phyloP scores from a whole-genome alignment of 164 flowering plant species.

The Echeveria elegans region DNA sequence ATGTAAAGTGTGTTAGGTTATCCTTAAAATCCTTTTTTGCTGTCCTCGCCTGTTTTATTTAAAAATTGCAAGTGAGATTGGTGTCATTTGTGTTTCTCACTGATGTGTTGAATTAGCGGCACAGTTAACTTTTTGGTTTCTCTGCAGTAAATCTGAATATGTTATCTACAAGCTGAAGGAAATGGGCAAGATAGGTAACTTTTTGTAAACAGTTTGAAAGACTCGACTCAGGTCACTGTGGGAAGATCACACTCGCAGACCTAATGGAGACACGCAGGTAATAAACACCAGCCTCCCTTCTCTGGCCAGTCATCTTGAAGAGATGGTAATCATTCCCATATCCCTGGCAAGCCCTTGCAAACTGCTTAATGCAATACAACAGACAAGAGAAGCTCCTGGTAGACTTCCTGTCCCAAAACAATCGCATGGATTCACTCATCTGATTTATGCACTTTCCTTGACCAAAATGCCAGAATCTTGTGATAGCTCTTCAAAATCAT shows the following conservation, averaged over 20 bases:
- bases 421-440: neutral
- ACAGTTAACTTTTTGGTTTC: constrained; percentile 1
- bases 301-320: neutral
- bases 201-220: constrained; percentile 60
- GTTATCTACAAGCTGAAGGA: constrained; percentile 80
- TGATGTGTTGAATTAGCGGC: neutral
- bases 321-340: neutral
- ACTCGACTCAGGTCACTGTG: constrained; percentile 57
- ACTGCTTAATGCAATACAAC: neutral
- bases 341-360: neutral
- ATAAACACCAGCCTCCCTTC: neutral
- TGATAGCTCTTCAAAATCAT: neutral
- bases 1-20: neutral
- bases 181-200: constrained; percentile 63
- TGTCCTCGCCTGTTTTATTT: neutral
- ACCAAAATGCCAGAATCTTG: neutral
- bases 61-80: neutral
- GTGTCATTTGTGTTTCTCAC: neutral
- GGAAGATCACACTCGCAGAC: constrained; percentile 64
- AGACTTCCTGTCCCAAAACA: neutral
- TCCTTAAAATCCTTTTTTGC: neutral
- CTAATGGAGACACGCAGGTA: constrained; percentile 45
- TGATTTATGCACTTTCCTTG: neutral
- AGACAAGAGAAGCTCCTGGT: neutral
- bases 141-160: constrained; percentile 65